Conservation (phyloP, 2,329 filamentous ascomycete species). For the Endoconidiophora polonica region DNA sequence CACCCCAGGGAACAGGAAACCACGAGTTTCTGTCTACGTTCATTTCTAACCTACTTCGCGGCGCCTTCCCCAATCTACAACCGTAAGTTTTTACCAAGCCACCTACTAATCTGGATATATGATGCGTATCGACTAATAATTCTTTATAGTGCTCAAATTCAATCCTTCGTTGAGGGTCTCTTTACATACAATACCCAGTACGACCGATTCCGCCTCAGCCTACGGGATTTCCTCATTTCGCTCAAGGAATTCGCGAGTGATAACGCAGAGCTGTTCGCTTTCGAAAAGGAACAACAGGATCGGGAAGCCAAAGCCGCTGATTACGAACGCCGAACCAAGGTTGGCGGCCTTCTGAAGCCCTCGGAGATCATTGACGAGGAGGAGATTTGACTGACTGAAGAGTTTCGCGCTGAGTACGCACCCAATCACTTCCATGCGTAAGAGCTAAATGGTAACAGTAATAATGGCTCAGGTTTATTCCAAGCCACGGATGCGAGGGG, state of each 20-base stretch:
- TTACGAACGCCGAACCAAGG: slow-evolving; percentile 81
- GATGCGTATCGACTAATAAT: slow-evolving; percentile 21
- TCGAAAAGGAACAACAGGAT: slow-evolving; percentile 87
- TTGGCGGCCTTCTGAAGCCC: slow-evolving; percentile 88
- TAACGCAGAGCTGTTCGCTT: slow-evolving; percentile 81
- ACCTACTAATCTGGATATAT: background rate
- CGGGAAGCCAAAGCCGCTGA: slow-evolving; percentile 75
- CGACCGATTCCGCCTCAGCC: slow-evolving; percentile 84
- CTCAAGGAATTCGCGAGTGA: slow-evolving; percentile 94
- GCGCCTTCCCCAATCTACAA: slow-evolving; percentile 85
- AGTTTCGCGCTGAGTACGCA: slow-evolving; percentile 45
- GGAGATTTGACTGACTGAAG: slow-evolving; percentile 67
- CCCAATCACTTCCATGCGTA: slow-evolving; percentile 19
- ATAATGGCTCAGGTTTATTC: slow-evolving; percentile 6
- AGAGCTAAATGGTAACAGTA: slow-evolving; percentile 8
- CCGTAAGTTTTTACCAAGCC: slow-evolving; percentile 39
- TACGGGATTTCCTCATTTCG: slow-evolving; percentile 93
- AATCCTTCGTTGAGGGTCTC: slow-evolving; percentile 73
- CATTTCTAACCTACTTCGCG: slow-evolving; percentile 67
- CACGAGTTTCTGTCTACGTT: slow-evolving; percentile 81
- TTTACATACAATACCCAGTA: slow-evolving; percentile 80
- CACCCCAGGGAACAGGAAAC: slow-evolving; percentile 68
- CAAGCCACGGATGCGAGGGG: slow-evolving; percentile 11
- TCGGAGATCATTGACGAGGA: slow-evolving; percentile 80
- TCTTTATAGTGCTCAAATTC: slow-evolving; percentile 56